Evolutionary conservation across 768 basidiomycete species (phyloP).

Genomic region (Rhizopogon vinicolor): DNA sequence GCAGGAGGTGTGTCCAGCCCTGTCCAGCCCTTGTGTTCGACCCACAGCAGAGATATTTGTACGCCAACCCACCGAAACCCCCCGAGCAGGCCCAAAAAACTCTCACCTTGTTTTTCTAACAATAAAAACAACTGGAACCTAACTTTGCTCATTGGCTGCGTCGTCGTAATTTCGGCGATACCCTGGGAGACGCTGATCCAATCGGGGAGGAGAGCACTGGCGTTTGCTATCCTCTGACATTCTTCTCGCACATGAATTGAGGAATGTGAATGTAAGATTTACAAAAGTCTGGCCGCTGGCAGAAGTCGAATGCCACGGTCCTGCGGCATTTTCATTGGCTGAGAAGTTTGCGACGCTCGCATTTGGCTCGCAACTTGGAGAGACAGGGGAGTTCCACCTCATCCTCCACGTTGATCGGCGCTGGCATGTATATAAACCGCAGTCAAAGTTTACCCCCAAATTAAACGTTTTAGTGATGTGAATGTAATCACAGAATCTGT

Average conservation of each 20-base stretch:
- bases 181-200: neutral
- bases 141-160: neutral
- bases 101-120: neutral
- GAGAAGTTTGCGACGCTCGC: neutral
- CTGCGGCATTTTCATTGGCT: neutral
- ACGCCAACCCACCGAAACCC: neutral
- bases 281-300: neutral
- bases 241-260: neutral
- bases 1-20: neutral
- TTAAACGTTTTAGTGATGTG: neutral
- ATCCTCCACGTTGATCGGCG: neutral
- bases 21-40: neutral
- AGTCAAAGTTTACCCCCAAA: neutral
- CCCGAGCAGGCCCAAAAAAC: neutral
- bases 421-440: neutral
- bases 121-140: neutral
- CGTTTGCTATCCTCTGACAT: neutral
- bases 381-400: neutral
- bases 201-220: neutral
- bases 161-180: neutral
- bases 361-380: too few relatives aligned
- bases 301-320: neutral
- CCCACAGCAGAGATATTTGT: neutral
- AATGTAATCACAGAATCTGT: neutral
- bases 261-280: neutral